Percentiles rank a stretch among this genome's conserved stretches.
Conservation (phyloP, 352 stramenopile genomes). For the Phytophthora sp. region DNA sequence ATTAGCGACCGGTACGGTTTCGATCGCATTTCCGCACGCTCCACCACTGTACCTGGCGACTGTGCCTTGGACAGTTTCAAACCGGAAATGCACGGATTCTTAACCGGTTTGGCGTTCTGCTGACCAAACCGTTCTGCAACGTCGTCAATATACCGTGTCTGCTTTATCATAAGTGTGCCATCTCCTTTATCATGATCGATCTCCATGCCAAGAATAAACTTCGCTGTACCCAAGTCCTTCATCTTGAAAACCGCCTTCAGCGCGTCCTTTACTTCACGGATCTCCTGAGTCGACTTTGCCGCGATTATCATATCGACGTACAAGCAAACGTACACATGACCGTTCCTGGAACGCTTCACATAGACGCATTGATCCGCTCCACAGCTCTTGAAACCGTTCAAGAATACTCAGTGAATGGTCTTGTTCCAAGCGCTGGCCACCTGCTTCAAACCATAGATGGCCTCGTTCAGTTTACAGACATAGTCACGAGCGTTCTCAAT, state of each 20-base stretch:
- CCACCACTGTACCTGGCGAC: slow-evolving; percentile 3
- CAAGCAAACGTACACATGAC: not conserved
- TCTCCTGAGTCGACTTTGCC: slow-evolving; percentile 1
- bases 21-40: not conserved
- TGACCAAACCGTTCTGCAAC: slow-evolving; percentile 10
- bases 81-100: slow-evolving; percentile 8
- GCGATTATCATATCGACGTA: not conserved
- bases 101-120: slow-evolving; percentile 3
- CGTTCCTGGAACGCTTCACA: not conserved
- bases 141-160: slow-evolving; percentile 25
- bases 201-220: slow-evolving; percentile 30
- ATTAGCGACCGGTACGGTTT: slow-evolving; percentile 14
- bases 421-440: too few relatives aligned
- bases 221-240: slow-evolving; percentile 15
- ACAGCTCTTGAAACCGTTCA: not conserved
- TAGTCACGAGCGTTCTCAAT: not conserved
- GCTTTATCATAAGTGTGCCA: slow-evolving; percentile 24
- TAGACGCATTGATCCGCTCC: not conserved
- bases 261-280: slow-evolving; percentile 3
- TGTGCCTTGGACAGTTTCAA: slow-evolving; percentile 9
- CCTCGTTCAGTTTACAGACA: not conserved
- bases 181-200: slow-evolving; percentile 12
- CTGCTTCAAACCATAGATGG: not conserved
- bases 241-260: slow-evolving; percentile 24
- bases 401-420: slow-evolving; percentile 4